Percentiles rank a stretch among this genome's conserved stretches.
These are phyloP conservation scores for Quillaja saponaria DNA, from an alignment of 306 rosid species.

Conservation along the genomic window DNA sequence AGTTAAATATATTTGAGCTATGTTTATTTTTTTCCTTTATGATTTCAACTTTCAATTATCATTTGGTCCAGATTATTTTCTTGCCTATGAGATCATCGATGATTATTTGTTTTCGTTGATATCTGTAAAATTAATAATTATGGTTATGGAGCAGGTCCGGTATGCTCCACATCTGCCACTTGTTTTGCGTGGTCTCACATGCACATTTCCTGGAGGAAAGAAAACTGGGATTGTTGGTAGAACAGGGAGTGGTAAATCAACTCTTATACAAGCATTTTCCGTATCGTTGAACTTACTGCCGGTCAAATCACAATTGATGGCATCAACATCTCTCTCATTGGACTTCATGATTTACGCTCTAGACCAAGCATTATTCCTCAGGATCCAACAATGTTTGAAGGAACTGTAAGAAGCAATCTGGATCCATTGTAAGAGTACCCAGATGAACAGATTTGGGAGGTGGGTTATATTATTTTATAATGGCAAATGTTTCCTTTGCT, in stretches of 20 bases:
- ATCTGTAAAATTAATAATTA: background rate
- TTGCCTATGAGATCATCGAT: too few species aligned
- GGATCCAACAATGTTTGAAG: slow-evolving; percentile 97
- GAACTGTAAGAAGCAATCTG: slow-evolving; percentile 77
- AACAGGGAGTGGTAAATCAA: slow-evolving; percentile 87
- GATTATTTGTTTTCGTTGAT: background rate
- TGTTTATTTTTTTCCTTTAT: too few species aligned
- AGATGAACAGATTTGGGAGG: slow-evolving; percentile 90
- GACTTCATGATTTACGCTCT: slow-evolving; percentile 79
- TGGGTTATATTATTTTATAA: slow-evolving; percentile 26
- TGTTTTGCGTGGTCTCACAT: slow-evolving; percentile 72
- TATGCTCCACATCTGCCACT: slow-evolving; percentile 90
- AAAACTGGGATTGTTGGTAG: slow-evolving; percentile 91
- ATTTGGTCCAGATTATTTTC: too few species aligned
- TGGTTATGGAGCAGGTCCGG: slow-evolving; percentile 55
- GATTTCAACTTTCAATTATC: too few species aligned
- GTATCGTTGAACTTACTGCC: slow-evolving; percentile 58
- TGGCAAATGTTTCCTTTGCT: background rate
- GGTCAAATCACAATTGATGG: slow-evolving; percentile 66
- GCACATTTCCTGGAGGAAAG: slow-evolving; percentile 69
- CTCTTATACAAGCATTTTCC: slow-evolving; percentile 74
- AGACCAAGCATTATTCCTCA: slow-evolving; percentile 88
- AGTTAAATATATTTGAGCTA: too few species aligned
- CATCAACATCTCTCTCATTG: slow-evolving; percentile 59
- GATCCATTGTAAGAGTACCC: slow-evolving; percentile 82